Evolutionary conservation across 192 early-diverging fungal species (phyloP).

Genomic region (Haplosporangium gracile): DNA sequence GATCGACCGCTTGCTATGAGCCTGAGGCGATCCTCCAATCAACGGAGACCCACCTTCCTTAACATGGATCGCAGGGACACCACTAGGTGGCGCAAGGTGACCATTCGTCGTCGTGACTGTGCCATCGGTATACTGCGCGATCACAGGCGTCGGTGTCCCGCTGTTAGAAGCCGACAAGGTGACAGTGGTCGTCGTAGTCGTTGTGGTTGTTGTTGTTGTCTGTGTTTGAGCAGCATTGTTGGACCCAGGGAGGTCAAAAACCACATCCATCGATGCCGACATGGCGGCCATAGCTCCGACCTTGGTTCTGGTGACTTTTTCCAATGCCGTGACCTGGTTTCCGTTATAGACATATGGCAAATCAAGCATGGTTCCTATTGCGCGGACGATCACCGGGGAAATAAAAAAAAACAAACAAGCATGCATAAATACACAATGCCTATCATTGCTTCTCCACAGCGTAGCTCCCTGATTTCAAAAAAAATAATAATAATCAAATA

Average conservation of each 20-base stretch:
- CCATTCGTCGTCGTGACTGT: slow-evolving; percentile 2
- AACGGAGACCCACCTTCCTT: slow-evolving; percentile 24
- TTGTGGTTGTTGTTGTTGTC: slow-evolving; percentile 33
- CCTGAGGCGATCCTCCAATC: slow-evolving; percentile 1
- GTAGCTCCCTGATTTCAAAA: no score
- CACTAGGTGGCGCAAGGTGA: slow-evolving; percentile 7
- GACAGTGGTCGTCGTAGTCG: slow-evolving; percentile 23
- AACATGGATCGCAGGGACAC: slow-evolving; percentile 8
- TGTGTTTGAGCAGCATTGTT: slow-evolving; percentile 23
- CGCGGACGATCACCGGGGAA: neutral
- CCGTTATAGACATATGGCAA: slow-evolving; percentile 71
- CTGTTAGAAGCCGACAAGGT: slow-evolving; percentile 18
- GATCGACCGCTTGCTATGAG: slow-evolving; percentile 23
- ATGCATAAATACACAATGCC: no score
- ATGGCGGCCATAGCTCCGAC: slow-evolving; percentile 56
- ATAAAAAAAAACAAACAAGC: no score
- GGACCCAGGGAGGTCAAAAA: slow-evolving; percentile 41
- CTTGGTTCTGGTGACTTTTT: slow-evolving; percentile 42
- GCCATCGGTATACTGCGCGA: slow-evolving; percentile 11
- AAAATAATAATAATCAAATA: neutral
- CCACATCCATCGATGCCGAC: slow-evolving; percentile 26
- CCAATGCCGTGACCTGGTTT: slow-evolving; percentile 42
- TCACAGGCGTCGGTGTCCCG: slow-evolving; percentile 6
- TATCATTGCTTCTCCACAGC: no score
- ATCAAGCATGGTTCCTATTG: slow-evolving; percentile 69